A percentile compares a stretch with the other conserved stretches of the same genome.
phyloP scores from a whole-genome alignment of 805 yeast species.

The Candida dendrica region DNA sequence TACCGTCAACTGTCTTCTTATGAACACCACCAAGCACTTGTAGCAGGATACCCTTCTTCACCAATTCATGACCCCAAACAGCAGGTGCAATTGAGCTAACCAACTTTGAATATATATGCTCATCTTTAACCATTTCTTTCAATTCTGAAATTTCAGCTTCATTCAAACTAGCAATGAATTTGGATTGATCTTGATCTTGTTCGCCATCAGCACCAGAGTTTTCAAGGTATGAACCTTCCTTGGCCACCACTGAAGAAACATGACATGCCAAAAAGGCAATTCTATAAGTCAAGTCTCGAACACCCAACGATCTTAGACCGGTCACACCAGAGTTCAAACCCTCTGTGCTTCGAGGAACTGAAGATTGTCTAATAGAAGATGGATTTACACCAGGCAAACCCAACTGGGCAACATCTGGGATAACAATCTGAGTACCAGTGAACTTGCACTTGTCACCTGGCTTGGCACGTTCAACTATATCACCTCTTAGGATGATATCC shows the following conservation, averaged over 20 bases:
- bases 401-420: constrained; percentile 89
- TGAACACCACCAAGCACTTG: constrained; percentile 93
- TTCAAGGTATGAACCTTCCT: constrained; percentile 28
- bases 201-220: constrained; percentile 53
- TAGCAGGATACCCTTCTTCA: constrained; percentile 83
- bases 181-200: constrained; percentile 45
- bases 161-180: constrained; percentile 68
- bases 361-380: constrained; percentile 63
- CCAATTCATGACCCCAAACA: constrained; percentile 86
- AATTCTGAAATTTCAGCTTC: constrained; percentile 79
- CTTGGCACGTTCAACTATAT: constrained; percentile 89
- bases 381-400: constrained; percentile 96
- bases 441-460: constrained; percentile 95
- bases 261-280: constrained; percentile 89
- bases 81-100: constrained; percentile 92
- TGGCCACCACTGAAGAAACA: constrained; percentile 56
- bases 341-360: constrained; percentile 38
- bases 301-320: constrained; percentile 84
- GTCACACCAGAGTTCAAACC: constrained; percentile 78
- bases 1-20: constrained; percentile 88
- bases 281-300: constrained; percentile 85
- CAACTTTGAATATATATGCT: constrained; percentile 73
- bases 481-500: constrained; percentile 90
- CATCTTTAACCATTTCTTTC: constrained; percentile 85
- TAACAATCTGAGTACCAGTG: constrained; percentile 90